Percentiles rank a stretch among this genome's conserved stretches.
phyloP scores from a whole-genome alignment of 768 basidiomycete species.

The Amanita thiersii region DNA sequence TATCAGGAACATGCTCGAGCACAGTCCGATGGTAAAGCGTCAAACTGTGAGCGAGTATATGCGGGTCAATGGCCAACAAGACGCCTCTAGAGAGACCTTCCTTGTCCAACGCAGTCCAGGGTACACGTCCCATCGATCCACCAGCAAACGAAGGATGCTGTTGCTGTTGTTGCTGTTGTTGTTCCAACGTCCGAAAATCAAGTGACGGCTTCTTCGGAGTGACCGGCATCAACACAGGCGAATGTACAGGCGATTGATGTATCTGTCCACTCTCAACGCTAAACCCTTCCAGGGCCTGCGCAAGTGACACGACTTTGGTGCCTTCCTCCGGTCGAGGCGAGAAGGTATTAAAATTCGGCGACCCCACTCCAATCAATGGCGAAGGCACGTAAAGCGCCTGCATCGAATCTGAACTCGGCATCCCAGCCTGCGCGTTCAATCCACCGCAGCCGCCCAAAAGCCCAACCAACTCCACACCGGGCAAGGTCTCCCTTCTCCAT shows the following conservation, averaged over 20 bases:
- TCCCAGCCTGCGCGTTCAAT: conserved; percentile 14
- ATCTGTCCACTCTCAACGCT: conserved; percentile 16
- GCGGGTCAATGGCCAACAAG: conserved; percentile 54
- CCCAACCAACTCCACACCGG: conserved; percentile 23
- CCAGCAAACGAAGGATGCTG: background rate
- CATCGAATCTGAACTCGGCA: conserved; percentile 39
- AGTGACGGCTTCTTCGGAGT: conserved; percentile 18
- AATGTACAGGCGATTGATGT: no score
- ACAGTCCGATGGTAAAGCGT: conserved; percentile 50
- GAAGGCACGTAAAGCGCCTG: conserved; percentile 46
- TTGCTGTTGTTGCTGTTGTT: conserved; percentile 14
- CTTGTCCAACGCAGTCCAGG: conserved; percentile 47
- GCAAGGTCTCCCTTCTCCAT: conserved; percentile 46
- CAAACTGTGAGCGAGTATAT: conserved; percentile 56
- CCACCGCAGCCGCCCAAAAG: conserved; percentile 12
- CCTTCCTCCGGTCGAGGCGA: conserved; percentile 44
- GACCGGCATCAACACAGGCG: no score
- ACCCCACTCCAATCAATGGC: conserved; percentile 31
- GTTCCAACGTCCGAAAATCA: conserved; percentile 19
- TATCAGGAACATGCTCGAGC: conserved; percentile 42
- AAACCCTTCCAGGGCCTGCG: conserved; percentile 29
- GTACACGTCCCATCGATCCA: conserved; percentile 15
- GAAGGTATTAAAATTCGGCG: conserved; percentile 41
- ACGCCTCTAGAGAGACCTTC: conserved; percentile 66
- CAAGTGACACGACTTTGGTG: conserved; percentile 30